These are phyloP conservation scores for Colletotrichum melonis DNA, from an alignment of 2,329 filamentous ascomycete species.

Conservation along the genomic window DNA sequence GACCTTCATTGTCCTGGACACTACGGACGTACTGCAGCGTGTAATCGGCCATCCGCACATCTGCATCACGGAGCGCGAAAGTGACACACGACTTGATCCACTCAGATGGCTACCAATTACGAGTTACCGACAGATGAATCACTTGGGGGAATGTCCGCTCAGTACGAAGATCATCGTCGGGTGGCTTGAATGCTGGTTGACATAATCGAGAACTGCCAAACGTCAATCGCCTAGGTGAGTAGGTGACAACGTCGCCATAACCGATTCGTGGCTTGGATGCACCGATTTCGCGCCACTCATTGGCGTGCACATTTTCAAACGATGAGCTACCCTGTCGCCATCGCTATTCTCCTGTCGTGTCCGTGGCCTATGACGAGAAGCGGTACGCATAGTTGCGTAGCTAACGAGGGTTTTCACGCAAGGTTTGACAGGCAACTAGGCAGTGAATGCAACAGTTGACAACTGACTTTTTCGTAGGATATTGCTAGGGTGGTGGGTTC, in stretches of 20 bases:
- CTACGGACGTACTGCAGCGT: conserved; percentile 14
- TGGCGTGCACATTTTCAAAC: background rate
- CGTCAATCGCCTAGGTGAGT: background rate
- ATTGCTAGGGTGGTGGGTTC: background rate
- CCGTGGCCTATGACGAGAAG: background rate
- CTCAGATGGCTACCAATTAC: conserved; percentile 1
- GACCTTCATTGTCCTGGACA: background rate
- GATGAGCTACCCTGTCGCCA: background rate
- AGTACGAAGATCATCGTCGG: background rate
- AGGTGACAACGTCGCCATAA: background rate
- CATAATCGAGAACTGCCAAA: background rate
- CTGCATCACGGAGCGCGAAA: background rate
- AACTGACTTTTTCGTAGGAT: background rate
- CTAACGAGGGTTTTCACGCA: background rate
- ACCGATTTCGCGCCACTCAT: background rate
- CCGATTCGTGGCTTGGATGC: background rate
- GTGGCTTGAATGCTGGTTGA: background rate
- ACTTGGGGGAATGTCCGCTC: background rate
- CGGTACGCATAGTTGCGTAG: background rate
- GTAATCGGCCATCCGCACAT: conserved; percentile 7
- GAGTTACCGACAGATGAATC: background rate
- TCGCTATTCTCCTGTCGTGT: background rate
- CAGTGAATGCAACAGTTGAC: background rate
- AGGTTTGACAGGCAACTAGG: background rate
- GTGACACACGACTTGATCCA: background rate